Conservation (phyloP, 2,329 filamentous ascomycete species). For the Aureobasidium musti region DNA sequence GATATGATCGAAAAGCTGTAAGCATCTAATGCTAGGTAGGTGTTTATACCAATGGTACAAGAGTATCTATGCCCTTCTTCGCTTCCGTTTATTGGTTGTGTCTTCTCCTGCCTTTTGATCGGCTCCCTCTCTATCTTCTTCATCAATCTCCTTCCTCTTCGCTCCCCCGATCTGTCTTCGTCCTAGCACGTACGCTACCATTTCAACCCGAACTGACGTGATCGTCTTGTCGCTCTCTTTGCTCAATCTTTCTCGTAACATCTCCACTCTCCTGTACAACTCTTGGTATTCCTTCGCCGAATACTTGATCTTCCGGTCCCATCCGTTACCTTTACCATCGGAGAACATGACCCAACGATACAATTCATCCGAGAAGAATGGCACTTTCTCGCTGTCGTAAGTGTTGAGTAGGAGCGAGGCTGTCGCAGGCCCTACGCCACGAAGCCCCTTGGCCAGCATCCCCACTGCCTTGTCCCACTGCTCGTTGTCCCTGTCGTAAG, state of each 20-base stretch:
- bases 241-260: constrained; percentile 50
- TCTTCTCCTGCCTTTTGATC: background rate
- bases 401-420: constrained; percentile 72
- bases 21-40: background rate
- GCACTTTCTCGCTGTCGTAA: constrained; percentile 58
- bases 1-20: background rate
- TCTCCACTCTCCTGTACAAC: constrained; percentile 49
- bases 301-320: constrained; percentile 65
- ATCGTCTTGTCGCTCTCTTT: constrained; percentile 40
- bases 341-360: constrained; percentile 69
- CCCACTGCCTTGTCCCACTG: constrained; percentile 36
- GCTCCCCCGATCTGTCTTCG: constrained; percentile 38
- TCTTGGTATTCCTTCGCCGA: constrained; percentile 65
- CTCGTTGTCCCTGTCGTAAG: constrained; percentile 44
- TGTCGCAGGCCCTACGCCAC: constrained; percentile 76
- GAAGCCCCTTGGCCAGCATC: constrained; percentile 59
- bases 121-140: constrained; percentile 1
- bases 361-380: constrained; percentile 81
- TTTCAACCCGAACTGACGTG: constrained; percentile 65
- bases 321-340: constrained; percentile 43
- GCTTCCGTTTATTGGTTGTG: background rate
- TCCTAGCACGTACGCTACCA: constrained; percentile 69
- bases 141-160: constrained; percentile 5
- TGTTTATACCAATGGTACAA: background rate
- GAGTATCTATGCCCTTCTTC: constrained; percentile 2